Evolutionary conservation across 2,329 filamentous ascomycete species (phyloP).

Genomic region (Cadophora gregata): DNA sequence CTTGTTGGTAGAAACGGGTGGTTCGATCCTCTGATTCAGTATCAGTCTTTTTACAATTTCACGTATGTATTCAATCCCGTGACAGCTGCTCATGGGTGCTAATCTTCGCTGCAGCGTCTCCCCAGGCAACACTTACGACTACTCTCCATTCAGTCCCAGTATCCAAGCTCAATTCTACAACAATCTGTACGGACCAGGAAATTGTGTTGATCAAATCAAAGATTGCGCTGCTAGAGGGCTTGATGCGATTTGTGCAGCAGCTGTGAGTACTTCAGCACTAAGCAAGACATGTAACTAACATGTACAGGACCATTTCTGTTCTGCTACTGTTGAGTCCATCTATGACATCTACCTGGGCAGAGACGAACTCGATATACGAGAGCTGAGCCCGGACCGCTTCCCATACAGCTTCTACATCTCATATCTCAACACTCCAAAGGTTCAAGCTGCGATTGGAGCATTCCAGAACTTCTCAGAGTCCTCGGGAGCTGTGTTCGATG

Average conservation of each 20-base stretch:
- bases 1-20: conserved; percentile 53
- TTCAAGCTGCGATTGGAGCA: conserved; percentile 64
- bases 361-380: conserved; percentile 66
- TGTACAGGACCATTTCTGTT: conserved; percentile 59
- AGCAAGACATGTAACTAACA: not conserved
- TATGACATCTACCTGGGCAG: conserved; percentile 58
- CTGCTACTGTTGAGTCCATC: conserved; percentile 55
- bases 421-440: conserved; percentile 62
- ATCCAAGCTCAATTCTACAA: conserved; percentile 60
- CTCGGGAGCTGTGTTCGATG: conserved; percentile 50
- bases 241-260: conserved; percentile 57
- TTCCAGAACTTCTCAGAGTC: conserved; percentile 61
- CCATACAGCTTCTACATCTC: conserved; percentile 59
- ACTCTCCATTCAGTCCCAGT: conserved; percentile 56
- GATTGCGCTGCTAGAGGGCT: conserved; percentile 59
- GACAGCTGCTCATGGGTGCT: not conserved
- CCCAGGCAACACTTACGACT: conserved; percentile 63
- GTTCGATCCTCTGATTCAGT: conserved; percentile 62
- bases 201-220: conserved; percentile 63
- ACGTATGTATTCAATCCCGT: conserved; percentile 40
- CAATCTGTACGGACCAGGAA: conserved; percentile 63
- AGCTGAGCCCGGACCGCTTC: conserved; percentile 61
- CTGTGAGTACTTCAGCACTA: conserved; percentile 38
- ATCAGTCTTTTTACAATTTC: conserved; percentile 63
- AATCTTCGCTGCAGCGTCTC: conserved; percentile 20